Conservation (phyloP, 2,329 filamentous ascomycete genomes). For the Aspergillus sp. region DNA sequence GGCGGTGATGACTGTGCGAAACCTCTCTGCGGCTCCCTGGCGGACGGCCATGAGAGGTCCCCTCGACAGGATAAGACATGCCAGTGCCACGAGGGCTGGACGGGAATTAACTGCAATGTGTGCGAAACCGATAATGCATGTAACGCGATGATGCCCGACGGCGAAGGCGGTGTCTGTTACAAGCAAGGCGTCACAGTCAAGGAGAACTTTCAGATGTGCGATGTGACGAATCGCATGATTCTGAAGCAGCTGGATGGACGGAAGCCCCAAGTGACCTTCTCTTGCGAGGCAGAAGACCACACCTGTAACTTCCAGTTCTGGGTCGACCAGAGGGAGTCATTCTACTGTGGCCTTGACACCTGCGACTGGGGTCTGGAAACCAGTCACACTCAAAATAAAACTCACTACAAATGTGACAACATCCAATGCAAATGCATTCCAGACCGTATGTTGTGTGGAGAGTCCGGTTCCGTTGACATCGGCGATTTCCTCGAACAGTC, state of each 20-base stretch:
- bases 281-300: slow-evolving; percentile 70
- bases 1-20: slow-evolving; percentile 90
- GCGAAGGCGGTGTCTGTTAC: slow-evolving; percentile 84
- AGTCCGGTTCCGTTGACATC: slow-evolving; percentile 87
- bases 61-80: slow-evolving; percentile 71
- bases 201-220: slow-evolving; percentile 96
- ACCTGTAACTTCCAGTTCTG: slow-evolving; percentile 98
- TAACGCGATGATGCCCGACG: slow-evolving; percentile 80
- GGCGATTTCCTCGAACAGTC: slow-evolving; percentile 78
- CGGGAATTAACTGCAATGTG: slow-evolving; percentile 96
- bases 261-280: slow-evolving; percentile 92
- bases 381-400: slow-evolving; percentile 71
- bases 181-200: slow-evolving; percentile 86
- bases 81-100: slow-evolving; percentile 89
- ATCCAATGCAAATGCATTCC: slow-evolving; percentile 86
- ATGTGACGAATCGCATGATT: slow-evolving; percentile 95
- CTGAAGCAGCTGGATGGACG: slow-evolving; percentile 78
- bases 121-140: slow-evolving; percentile 83
- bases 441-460: slow-evolving; percentile 90
- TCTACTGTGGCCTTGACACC: slow-evolving; percentile 86
- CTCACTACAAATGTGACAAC: slow-evolving; percentile 79
- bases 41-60: slow-evolving; percentile 74
- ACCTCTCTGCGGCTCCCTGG: slow-evolving; percentile 87
- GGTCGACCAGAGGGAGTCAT: slow-evolving; percentile 91
- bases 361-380: slow-evolving; percentile 73